phyloP scores from a whole-genome alignment of 2,329 filamentous ascomycete species.

The Fusarium chuoi region DNA sequence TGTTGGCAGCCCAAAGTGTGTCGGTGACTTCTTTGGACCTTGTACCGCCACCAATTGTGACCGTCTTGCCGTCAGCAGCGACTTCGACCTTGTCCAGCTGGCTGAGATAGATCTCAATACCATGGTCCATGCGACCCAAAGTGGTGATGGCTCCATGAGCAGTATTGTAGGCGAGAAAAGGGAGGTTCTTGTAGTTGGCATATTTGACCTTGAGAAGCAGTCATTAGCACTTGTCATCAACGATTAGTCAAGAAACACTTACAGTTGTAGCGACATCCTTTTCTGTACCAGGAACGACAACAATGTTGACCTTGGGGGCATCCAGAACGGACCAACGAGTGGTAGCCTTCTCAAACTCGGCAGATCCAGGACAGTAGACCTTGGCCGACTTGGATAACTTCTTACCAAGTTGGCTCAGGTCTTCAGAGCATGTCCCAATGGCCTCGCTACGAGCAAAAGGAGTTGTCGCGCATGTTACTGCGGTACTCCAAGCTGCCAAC shows the following conservation, averaged over 20 bases:
- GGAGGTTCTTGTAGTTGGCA: constrained; percentile 57
- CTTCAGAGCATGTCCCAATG: constrained; percentile 26
- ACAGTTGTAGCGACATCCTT: constrained; percentile 61
- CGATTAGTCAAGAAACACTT: background rate
- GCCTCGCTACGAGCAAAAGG: constrained; percentile 23
- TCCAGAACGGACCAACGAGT: constrained; percentile 58
- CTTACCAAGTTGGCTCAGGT: constrained; percentile 39
- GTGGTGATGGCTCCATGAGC: constrained; percentile 63
- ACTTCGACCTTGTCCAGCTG: constrained; percentile 57
- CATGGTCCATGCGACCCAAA: constrained; percentile 58
- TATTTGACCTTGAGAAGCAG: constrained; percentile 46
- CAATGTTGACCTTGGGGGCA: constrained; percentile 55
- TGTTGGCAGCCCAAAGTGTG: constrained; percentile 60
- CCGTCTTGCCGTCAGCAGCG: constrained; percentile 55
- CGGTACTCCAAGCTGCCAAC: constrained; percentile 41
- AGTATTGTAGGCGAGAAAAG: constrained; percentile 64
- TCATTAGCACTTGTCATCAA: background rate
- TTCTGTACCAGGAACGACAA: constrained; percentile 59
- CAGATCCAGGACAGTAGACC: constrained; percentile 55
- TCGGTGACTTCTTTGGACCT: constrained; percentile 58
- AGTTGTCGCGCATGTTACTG: constrained; percentile 33
- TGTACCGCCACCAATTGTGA: constrained; percentile 60
- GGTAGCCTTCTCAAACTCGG: constrained; percentile 52
- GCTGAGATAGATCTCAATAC: constrained; percentile 61
- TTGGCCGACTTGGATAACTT: constrained; percentile 53